Conservation (phyloP, 2,329 filamentous ascomycete species). For the Septoria linicola region DNA sequence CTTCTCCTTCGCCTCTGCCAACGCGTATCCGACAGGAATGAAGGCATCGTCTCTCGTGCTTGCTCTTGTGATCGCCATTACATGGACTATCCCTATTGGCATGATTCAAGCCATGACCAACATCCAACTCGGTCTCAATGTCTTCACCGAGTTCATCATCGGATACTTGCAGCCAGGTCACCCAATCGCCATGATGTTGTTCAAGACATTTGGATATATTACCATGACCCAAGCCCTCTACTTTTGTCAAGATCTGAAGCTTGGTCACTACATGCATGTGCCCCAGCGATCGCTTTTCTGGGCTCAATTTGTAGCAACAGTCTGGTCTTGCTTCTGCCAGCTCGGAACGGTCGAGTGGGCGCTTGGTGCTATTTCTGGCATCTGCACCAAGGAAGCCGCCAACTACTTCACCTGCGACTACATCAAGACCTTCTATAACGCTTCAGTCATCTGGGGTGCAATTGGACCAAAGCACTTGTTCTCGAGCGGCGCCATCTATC, state of each 20-base stretch:
- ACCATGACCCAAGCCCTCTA: conserved; percentile 45
- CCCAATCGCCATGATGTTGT: conserved; percentile 42
- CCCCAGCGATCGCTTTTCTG: conserved; percentile 45
- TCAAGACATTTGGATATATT: conserved; percentile 44
- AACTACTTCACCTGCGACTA: conserved; percentile 27
- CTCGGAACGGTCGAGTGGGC: conserved; percentile 47
- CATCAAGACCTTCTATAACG: conserved; percentile 28
- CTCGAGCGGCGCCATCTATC: conserved; percentile 72
- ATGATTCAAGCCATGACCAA: conserved; percentile 94
- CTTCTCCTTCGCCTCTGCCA: conserved; percentile 21
- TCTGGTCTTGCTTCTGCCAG: conserved; percentile 40
- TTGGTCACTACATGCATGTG: conserved; percentile 47
- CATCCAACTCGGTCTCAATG: conserved; percentile 32
- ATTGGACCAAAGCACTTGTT: conserved; percentile 30
- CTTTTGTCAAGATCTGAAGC: conserved; percentile 43
- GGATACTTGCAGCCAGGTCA: conserved; percentile 32
- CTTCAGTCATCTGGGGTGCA: conserved; percentile 30
- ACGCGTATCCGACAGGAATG: conserved; percentile 70
- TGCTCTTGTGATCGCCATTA: conserved; percentile 70
- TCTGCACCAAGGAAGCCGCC: conserved; percentile 24
- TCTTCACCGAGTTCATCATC: conserved; percentile 29
- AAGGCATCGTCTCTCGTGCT: conserved; percentile 83
- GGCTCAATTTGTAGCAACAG: conserved; percentile 47
- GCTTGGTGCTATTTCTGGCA: conserved; percentile 38
- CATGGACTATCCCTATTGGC: conserved; percentile 85